Conservation (phyloP, 306 rosid species). For the Quercus bicolor region DNA sequence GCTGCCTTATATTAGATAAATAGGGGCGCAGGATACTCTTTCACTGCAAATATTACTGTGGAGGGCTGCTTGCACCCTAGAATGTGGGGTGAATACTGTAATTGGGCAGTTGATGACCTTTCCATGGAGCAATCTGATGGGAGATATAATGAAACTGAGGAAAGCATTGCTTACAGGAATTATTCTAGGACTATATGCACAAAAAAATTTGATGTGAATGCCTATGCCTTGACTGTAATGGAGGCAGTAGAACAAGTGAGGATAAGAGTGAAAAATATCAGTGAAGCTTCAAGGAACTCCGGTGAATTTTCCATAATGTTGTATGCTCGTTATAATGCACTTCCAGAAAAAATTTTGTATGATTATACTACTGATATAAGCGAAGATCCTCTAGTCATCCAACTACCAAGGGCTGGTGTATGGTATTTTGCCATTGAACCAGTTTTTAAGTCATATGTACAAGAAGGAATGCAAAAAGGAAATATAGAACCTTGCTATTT, state of each 20-base stretch:
- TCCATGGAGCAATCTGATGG: neutral
- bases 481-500: neutral
- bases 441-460: neutral
- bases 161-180: neutral
- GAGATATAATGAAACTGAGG: neutral
- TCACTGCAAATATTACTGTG: constrained; percentile 10
- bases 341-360: constrained; percentile 3
- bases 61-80: neutral
- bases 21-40: neutral
- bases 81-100: constrained; percentile 6
- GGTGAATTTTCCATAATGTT: neutral
- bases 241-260: neutral
- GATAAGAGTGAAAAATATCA: neutral
- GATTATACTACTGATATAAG: neutral
- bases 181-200: neutral
- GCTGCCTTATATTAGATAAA: neutral
- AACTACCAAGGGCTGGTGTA: neutral
- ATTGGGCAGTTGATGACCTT: constrained; percentile 1
- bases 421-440: constrained; percentile 12
- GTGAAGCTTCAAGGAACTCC: neutral
- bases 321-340: neutral
- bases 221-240: neutral
- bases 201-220: neutral
- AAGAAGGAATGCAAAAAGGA: neutral
- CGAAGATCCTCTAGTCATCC: neutral